A percentile compares a stretch with the other conserved stretches of the same genome.
phyloP scores from a whole-genome alignment of 1,139 yeast genomes.

The Sugiyamaella neomexicana region DNA sequence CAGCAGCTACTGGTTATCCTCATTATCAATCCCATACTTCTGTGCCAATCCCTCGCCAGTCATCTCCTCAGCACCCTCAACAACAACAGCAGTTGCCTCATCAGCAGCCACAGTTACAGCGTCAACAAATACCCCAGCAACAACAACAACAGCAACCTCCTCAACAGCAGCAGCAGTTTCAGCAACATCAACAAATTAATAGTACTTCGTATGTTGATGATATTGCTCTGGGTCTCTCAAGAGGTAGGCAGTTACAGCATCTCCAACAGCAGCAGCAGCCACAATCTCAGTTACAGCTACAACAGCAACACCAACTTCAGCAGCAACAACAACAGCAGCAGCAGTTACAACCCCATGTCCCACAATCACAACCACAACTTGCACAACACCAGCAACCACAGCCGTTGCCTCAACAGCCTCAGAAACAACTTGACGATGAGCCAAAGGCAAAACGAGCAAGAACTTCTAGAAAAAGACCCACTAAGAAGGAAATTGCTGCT shows the following conservation, averaged over 20 bases:
- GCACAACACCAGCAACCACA: constrained; percentile 10
- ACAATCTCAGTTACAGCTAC: constrained; percentile 17
- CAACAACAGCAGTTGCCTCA: constrained; percentile 15
- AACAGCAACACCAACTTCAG: constrained; percentile 17
- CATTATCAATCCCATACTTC: constrained; percentile 4
- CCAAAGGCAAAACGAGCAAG: constrained; percentile 10
- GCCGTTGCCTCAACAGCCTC: constrained; percentile 9
- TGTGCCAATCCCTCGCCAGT: constrained; percentile 10
- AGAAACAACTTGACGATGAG: constrained; percentile 11
- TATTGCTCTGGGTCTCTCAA: constrained; percentile 6
- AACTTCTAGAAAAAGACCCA: constrained; percentile 17
- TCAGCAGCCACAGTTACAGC: constrained; percentile 1
- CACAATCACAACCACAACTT: constrained; percentile 18
- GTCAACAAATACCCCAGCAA: constrained; percentile 6
- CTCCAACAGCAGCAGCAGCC: constrained; percentile 15
- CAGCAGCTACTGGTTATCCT: constrained; percentile 3
- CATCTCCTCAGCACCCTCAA: constrained; percentile 15
- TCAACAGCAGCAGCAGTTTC: constrained; percentile 7
- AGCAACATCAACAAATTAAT: constrained; percentile 3
- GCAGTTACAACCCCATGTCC: constrained; percentile 8
- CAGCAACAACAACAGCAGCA: constrained; percentile 19
- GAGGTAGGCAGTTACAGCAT: constrained; percentile 18
- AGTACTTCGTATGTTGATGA: constrained; percentile 13
- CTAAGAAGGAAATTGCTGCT: constrained; percentile 13
- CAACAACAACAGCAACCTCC: constrained; percentile 15